These are phyloP conservation scores for Xerocomus potaroensis DNA, from an alignment of 768 basidiomycete species.

Conservation along the genomic window DNA sequence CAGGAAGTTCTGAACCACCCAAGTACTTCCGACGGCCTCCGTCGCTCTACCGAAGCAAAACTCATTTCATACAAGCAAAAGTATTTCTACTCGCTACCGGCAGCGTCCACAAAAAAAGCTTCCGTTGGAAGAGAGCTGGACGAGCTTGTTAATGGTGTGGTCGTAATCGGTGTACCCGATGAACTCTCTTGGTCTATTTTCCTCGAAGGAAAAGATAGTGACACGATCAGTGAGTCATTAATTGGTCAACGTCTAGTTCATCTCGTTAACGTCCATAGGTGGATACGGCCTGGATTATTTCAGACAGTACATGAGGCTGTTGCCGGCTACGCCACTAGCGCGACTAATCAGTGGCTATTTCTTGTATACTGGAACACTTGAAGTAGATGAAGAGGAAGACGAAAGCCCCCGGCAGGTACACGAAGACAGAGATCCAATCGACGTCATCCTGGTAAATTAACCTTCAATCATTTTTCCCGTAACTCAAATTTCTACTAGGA, in stretches of 20 bases:
- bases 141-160: slow-evolving; percentile 66
- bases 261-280: no score
- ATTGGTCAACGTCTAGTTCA: no score
- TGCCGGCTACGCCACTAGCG: slow-evolving; percentile 57
- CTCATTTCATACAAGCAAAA: slow-evolving; percentile 61
- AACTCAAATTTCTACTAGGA: slow-evolving; percentile 40
- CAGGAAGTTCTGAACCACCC: slow-evolving; percentile 80
- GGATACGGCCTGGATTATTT: slow-evolving; percentile 57
- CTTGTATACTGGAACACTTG: slow-evolving; percentile 49
- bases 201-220: slow-evolving; percentile 70
- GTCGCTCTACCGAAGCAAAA: slow-evolving; percentile 73
- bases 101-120: slow-evolving; percentile 39
- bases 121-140: slow-evolving; percentile 59
- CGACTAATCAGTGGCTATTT: slow-evolving; percentile 66
- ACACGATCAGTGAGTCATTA: slow-evolving; percentile 63
- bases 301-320: slow-evolving; percentile 56
- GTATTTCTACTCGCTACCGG: slow-evolving; percentile 58
- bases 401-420: slow-evolving; percentile 8
- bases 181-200: slow-evolving; percentile 78
- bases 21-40: slow-evolving; percentile 70
- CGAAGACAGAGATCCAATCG: slow-evolving; percentile 51
- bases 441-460: slow-evolving; percentile 54
- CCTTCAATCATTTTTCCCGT: not conserved
- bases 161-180: slow-evolving; percentile 72
- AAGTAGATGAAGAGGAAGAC: slow-evolving; percentile 33